These are phyloP conservation scores for Papilionanthe hybrid DNA, from an alignment of 116 monocot species.

Conservation along the genomic window DNA sequence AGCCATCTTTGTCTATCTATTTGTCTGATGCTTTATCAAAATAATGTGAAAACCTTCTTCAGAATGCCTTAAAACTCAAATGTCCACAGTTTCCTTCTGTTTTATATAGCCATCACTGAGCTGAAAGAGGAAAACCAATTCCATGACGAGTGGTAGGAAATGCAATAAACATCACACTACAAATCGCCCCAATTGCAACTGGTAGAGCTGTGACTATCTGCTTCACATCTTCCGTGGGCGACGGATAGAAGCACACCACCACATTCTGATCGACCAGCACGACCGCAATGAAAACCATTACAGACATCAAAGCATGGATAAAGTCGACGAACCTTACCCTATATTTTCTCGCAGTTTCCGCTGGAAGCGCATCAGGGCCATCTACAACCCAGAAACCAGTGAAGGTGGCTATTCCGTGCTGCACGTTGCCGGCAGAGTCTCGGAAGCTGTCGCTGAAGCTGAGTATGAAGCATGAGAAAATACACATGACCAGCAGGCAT, in stretches of 20 bases:
- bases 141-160: conserved; percentile 70
- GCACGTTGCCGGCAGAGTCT: conserved; percentile 26
- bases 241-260: conserved; percentile 44
- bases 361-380: neutral
- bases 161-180: conserved; percentile 39
- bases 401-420: conserved; percentile 56
- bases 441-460: conserved; percentile 76
- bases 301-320: conserved; percentile 47
- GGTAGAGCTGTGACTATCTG: conserved; percentile 41
- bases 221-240: conserved; percentile 21
- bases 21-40: neutral
- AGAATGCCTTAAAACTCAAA: neutral
- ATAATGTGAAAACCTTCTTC: too few species aligned
- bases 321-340: conserved; percentile 43
- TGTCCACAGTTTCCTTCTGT: neutral
- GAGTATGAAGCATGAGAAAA: conserved; percentile 44
- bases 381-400: conserved; percentile 36
- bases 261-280: conserved; percentile 56
- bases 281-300: conserved; percentile 48
- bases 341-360: conserved; percentile 20
- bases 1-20: neutral
- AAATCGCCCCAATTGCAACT: conserved; percentile 43
- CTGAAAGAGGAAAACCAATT: conserved; percentile 52
- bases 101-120: conserved; percentile 2
- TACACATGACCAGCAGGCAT: conserved; percentile 44